A percentile compares a stretch with the other conserved stretches of the same genome.
phyloP scores from a whole-genome alignment of 2,329 filamentous ascomycete species.

The Calonectria honghensis region DNA sequence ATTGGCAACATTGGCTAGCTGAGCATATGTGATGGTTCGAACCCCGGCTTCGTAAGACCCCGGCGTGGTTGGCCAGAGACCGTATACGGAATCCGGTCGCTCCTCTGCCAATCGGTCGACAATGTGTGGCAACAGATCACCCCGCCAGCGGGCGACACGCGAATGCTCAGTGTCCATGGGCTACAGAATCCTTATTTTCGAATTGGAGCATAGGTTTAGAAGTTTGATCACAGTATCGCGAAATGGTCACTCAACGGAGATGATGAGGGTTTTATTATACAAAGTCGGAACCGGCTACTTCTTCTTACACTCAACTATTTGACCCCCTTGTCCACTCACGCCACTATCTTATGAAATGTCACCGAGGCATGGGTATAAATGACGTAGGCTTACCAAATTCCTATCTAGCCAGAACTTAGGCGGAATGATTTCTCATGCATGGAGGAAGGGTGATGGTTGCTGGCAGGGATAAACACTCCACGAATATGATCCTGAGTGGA shows the following conservation, averaged over 20 bases:
- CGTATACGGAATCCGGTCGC: conserved; percentile 8
- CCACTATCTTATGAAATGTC: neutral
- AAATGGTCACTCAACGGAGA: neutral
- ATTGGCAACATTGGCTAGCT: conserved; percentile 15
- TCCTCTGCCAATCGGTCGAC: conserved; percentile 11
- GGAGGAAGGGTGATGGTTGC: neutral
- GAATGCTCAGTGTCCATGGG: neutral
- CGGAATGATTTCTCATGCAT: neutral
- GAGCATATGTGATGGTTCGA: neutral
- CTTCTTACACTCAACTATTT: neutral
- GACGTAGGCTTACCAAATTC: neutral
- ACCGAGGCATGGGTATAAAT: neutral
- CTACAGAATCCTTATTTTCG: neutral
- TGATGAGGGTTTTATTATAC: neutral
- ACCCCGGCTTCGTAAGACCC: neutral
- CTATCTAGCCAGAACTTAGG: neutral
- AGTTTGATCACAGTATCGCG: neutral
- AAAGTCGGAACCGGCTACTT: neutral
- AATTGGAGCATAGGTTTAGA: neutral
- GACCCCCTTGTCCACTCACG: neutral
- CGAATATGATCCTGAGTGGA: neutral
- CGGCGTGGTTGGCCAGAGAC: neutral
- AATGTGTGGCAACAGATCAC: neutral
- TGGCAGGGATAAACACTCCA: neutral
- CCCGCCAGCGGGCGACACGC: conserved; percentile 1